These are phyloP conservation scores for Sporothrix euskadiensis DNA, from an alignment of 2,329 filamentous ascomycete species.

Conservation along the genomic window DNA sequence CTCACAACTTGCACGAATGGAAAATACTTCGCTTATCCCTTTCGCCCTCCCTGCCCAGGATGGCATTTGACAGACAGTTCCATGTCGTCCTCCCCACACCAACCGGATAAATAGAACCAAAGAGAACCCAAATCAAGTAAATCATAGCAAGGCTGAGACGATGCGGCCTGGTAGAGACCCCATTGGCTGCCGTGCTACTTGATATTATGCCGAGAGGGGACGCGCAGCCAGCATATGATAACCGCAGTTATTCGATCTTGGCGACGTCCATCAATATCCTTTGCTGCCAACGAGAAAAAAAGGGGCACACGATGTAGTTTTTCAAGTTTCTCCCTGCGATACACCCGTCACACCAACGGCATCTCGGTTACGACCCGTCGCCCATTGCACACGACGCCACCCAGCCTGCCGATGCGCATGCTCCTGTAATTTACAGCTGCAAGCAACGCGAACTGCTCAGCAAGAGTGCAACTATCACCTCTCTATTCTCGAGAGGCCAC, in stretches of 20 bases:
- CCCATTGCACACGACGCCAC: background rate
- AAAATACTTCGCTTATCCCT: background rate
- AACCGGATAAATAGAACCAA: background rate
- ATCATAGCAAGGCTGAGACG: conserved; percentile 17
- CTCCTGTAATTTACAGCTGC: conserved; percentile 5
- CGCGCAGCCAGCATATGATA: background rate
- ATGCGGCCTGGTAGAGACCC: background rate
- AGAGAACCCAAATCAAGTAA: background rate
- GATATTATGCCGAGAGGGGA: conserved; percentile 12
- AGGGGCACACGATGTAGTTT: background rate
- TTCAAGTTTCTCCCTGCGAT: background rate
- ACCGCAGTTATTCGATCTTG: background rate
- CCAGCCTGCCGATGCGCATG: background rate
- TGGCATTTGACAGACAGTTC: conserved; percentile 4
- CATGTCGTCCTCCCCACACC: background rate
- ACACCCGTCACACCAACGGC: background rate
- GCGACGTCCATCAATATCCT: background rate
- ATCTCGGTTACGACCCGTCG: background rate
- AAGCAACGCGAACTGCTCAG: background rate
- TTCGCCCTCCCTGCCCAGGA: background rate
- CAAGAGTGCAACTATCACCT: background rate
- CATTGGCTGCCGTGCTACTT: background rate
- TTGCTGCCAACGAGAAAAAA: background rate
- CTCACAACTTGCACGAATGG: background rate
- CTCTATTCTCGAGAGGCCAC: background rate